Evolutionary conservation across 2,329 filamentous ascomycete genomes (phyloP).

Genomic region (Nemania sp.): DNA sequence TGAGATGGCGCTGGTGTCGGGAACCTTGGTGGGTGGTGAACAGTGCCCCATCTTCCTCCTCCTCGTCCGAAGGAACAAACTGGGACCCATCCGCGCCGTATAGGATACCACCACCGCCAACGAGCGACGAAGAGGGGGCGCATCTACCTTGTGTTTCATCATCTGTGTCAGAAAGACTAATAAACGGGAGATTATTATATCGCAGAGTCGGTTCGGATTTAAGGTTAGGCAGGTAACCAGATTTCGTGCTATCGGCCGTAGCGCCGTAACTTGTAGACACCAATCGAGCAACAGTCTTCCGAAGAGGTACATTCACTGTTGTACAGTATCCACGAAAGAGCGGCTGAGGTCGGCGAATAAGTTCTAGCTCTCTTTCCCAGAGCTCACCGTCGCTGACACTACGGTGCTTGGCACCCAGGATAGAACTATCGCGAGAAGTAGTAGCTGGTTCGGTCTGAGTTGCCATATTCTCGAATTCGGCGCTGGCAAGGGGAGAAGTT

Average conservation of each 20-base stretch:
- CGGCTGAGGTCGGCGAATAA: conserved; percentile 30
- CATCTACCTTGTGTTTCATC: background rate
- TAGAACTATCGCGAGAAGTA: background rate
- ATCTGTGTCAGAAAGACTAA: conserved; percentile 24
- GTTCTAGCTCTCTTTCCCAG: conserved; percentile 32
- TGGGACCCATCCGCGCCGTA: background rate
- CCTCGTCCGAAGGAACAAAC: background rate
- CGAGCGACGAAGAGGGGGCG: background rate
- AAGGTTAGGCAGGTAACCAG: background rate
- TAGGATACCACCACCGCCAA: conserved; percentile 15
- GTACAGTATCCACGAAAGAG: conserved; percentile 6
- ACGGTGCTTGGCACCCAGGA: background rate
- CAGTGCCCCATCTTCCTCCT: background rate
- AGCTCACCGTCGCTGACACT: conserved; percentile 12
- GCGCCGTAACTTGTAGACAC: background rate
- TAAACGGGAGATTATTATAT: background rate
- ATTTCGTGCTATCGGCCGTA: background rate
- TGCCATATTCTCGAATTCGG: background rate
- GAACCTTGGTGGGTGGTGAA: background rate
- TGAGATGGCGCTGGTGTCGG: background rate
- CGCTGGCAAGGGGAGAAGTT: background rate
- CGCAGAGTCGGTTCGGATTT: background rate
- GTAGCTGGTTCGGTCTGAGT: conserved; percentile 16
- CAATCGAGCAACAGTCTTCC: background rate
- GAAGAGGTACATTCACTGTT: conserved; percentile 23